Base-by-base conservation (phyloP, 2,329 filamentous ascomycete genomes). In the Furcasterigmium sp. region DNA sequence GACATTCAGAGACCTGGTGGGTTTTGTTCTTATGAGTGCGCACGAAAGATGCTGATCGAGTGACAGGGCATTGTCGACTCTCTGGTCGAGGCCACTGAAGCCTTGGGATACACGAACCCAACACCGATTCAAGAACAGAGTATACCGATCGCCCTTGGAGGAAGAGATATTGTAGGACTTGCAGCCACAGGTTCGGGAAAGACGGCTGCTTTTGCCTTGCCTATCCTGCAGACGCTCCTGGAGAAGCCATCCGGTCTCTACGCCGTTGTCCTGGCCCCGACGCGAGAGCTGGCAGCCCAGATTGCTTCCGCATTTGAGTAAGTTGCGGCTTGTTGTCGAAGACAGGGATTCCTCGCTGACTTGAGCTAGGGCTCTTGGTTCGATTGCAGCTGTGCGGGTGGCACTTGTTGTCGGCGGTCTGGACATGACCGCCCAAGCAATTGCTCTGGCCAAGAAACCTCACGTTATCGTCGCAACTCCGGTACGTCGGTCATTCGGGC, bases 121-220 rank as follows among this genome's bases (percentile, higher is more conserved):
- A 98, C 91, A 2, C 85, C 91, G 0, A 97, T 98, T 51, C 93
- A 96, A 63, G 76, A 76, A 41, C 79, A 94, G 62, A 78, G 90
- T 0, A 95, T 97, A 54, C 91, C 91, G 5, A 62, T 76, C 41
- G 91, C 91, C 28, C 74, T 96, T 4, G 67, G 86, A 56, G 83
- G 85, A 41, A 80, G 89, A 56, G 93, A 97, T 63, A 73, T 97
- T 26, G 95, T 98, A 53, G 93, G 91, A 34, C 75, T 97, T 41
- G 93, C 93, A 25, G 91, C 98, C 67, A 98, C 93, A 0, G 93
- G 93, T 53, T 90, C 84, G 58, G 93, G 93, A 66, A 98, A 97
- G 71, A 97, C 93, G 0, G 91, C 90, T 7, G 91, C 93, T 0
- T 98, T 97, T 61, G 90, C 89, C 1, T 72, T 98, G 3, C 93